Base-by-base conservation (phyloP, 441 rosid species). In the Eruca vesicaria region DNA sequence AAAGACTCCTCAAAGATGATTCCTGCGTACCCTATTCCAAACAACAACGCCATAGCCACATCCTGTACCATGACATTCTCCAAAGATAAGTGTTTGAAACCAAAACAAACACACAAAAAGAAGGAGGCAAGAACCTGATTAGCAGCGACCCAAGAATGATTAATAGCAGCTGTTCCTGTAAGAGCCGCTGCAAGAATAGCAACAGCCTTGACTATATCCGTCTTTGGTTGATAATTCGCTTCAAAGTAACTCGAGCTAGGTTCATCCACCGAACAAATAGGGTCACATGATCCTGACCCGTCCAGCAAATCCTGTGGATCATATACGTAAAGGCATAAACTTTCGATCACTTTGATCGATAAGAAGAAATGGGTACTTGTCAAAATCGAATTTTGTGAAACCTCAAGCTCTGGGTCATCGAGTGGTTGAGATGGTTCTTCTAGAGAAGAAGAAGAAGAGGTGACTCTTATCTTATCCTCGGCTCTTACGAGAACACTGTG, bases 121-220 rank as follows among this genome's bases (percentile, higher is more conserved):
- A 6, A 31, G 0, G 18, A 50, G 45, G 35, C 11, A 61, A 14
- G 29, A 77, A 90, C 97, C 96, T 93, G 98, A 81, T 95, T 90
- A 76, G 90, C 94, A 66, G 97, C 98, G 72, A 95, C 97, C 98
- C 99, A 93, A 0, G 98, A 93, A 16, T 89, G 98, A 69, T 90
- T 89, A 69, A 95, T 90, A 18, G 96, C 98, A 72, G 76, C 74
- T 45, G 99, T 77, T 77, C 97, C 99, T 0, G 96, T 88, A 16
- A 82, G 88, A 78, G 95, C 91, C 18, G 90, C 93, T 21, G 87
- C 93, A 28, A 93, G 72, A 72, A 93, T 61, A 29, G 91, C 93
- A 79, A 93, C 64, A 63, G 98, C 91, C 84, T 91, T 93, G 67
- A 85, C 65, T 33, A 86, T 50, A 83, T 88, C 99, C 10, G 96